Conservation (phyloP, 768 basidiomycete genomes). For the Clitopilus hobsonii region DNA sequence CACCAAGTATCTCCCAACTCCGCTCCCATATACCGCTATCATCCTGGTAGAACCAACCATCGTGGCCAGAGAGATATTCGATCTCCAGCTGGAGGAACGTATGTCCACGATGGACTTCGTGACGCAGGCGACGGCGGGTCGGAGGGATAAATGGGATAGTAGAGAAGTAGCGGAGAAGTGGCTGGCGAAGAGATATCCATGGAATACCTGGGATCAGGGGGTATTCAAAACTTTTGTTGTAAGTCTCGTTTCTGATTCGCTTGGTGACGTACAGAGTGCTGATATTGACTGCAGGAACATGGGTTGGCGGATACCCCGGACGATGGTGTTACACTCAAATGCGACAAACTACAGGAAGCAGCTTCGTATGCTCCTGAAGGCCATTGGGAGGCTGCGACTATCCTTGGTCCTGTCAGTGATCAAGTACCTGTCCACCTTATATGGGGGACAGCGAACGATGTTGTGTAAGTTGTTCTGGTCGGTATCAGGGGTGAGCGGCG, state of each 20-base stretch:
- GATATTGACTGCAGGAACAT: slow-evolving; percentile 28
- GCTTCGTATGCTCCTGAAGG: slow-evolving; percentile 40
- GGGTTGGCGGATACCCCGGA: slow-evolving; percentile 24
- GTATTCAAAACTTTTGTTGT: slow-evolving; percentile 34
- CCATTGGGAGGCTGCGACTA: slow-evolving; percentile 34
- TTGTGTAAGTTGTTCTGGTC: slow-evolving; percentile 31
- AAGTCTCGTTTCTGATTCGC: slow-evolving; percentile 8
- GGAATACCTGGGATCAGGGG: slow-evolving; percentile 41
- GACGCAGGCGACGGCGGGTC: slow-evolving; percentile 27
- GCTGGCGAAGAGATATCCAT: slow-evolving; percentile 39
- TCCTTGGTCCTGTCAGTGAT: slow-evolving; percentile 28
- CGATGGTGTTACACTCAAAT: slow-evolving; percentile 33
- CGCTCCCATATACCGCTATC: slow-evolving; percentile 27
- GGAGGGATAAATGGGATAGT: slow-evolving; percentile 36
- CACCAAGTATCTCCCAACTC: slow-evolving; percentile 23
- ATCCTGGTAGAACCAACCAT: slow-evolving; percentile 44
- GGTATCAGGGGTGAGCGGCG: slow-evolving; percentile 1
- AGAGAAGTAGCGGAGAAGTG: slow-evolving; percentile 36
- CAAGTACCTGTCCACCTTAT: slow-evolving; percentile 39
- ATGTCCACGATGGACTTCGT: slow-evolving; percentile 32
- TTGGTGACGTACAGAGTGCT: background rate
- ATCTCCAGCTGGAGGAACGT: slow-evolving; percentile 29
- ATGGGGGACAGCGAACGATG: slow-evolving; percentile 40
- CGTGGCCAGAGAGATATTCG: slow-evolving; percentile 31
- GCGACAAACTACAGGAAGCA: slow-evolving; percentile 40